These are phyloP conservation scores for Tricholoma saponaceum DNA, from an alignment of 768 basidiomycete genomes.

Conservation along the genomic window DNA sequence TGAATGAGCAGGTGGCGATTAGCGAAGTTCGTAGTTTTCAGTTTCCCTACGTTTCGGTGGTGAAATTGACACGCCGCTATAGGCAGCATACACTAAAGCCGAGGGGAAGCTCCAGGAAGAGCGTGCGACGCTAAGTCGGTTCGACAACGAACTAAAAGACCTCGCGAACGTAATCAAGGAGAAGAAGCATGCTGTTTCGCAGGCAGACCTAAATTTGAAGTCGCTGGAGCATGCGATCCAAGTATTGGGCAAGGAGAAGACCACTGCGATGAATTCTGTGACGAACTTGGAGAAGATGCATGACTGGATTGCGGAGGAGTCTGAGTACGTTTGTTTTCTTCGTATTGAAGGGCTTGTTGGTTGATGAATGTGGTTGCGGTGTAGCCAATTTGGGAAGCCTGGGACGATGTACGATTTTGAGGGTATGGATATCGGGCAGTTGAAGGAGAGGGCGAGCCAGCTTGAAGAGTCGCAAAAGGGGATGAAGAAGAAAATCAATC, in stretches of 20 bases:
- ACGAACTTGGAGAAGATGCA: constrained; percentile 74
- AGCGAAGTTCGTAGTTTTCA: constrained; percentile 38
- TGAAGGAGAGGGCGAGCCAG: constrained; percentile 65
- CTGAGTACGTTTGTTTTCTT: constrained; percentile 53
- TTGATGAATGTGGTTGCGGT: constrained; percentile 1
- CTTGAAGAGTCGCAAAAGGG: constrained; percentile 76
- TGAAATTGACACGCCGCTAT: not conserved
- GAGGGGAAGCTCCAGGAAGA: constrained; percentile 78
- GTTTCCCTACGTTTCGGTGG: not conserved
- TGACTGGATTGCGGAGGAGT: constrained; percentile 87
- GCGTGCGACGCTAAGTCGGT: constrained; percentile 80
- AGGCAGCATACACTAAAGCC: constrained; percentile 61
- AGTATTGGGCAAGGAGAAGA: constrained; percentile 60
- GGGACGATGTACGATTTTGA: constrained; percentile 82
- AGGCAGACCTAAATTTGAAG: constrained; percentile 62
- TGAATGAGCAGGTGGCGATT: constrained; percentile 44
- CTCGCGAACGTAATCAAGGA: constrained; percentile 79
- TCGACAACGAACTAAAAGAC: constrained; percentile 83
- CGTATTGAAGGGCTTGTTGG: not conserved
- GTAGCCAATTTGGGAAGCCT: constrained; percentile 78
- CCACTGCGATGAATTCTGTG: constrained; percentile 45
- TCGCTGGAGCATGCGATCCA: constrained; percentile 70
- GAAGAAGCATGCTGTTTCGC: constrained; percentile 67
- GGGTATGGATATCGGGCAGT: constrained; percentile 51
- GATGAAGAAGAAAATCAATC: constrained; percentile 94